Evolutionary conservation across 2,329 filamentous ascomycete species (phyloP).

Genomic region (Rachicladosporium sp.): DNA sequence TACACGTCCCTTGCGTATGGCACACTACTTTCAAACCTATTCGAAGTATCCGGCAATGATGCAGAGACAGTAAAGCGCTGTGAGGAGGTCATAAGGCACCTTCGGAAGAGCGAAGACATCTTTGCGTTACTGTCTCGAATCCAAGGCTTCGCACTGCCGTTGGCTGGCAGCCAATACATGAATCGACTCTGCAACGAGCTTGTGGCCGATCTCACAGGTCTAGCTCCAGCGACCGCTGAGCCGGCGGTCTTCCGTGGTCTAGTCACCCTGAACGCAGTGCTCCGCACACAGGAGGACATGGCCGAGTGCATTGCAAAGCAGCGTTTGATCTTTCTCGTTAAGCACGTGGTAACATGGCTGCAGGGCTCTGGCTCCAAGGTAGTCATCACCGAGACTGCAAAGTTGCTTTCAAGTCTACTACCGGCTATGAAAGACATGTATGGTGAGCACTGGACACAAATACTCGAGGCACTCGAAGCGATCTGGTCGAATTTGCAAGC

Average conservation of each 20-base stretch:
- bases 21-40: slow-evolving; percentile 25
- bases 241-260: slow-evolving; percentile 32
- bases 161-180: slow-evolving; percentile 36
- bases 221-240: slow-evolving; percentile 28
- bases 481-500: slow-evolving; percentile 22
- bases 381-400: slow-evolving; percentile 46
- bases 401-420: slow-evolving; percentile 44
- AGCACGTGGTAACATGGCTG: slow-evolving; percentile 63
- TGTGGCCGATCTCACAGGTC: slow-evolving; percentile 45
- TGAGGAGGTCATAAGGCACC: slow-evolving; percentile 23
- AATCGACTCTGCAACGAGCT: slow-evolving; percentile 47
- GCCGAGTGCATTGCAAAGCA: slow-evolving; percentile 43
- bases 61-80: slow-evolving; percentile 22
- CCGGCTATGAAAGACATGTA: slow-evolving; percentile 71
- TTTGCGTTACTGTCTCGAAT: slow-evolving; percentile 38
- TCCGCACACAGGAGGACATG: slow-evolving; percentile 37
- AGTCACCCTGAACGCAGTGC: slow-evolving; percentile 41
- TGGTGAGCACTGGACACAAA: slow-evolving; percentile 67
- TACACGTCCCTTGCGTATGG: slow-evolving; percentile 30
- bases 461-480: slow-evolving; percentile 24
- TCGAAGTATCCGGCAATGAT: slow-evolving; percentile 31
- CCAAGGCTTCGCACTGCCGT: slow-evolving; percentile 35
- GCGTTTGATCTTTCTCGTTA: slow-evolving; percentile 69
- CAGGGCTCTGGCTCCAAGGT: slow-evolving; percentile 36
- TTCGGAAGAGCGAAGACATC: slow-evolving; percentile 27